Evolutionary conservation across 352 stramenopile species (phyloP).

Genomic region (Phytophthora sojae): DNA sequence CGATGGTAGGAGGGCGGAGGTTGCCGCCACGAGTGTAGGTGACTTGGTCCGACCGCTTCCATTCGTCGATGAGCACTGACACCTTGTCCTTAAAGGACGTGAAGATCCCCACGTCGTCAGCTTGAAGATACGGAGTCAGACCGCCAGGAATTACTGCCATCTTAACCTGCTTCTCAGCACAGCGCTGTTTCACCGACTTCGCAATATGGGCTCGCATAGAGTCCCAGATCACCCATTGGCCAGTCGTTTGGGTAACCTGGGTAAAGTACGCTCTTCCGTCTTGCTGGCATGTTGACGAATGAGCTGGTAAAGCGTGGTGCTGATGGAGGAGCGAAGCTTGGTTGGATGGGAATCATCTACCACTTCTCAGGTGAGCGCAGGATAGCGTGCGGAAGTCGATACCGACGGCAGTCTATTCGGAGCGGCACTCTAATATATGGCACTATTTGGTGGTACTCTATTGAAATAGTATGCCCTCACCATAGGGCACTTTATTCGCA

Average conservation of each 20-base stretch:
- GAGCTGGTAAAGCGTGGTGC: background rate
- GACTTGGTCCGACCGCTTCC: constrained; percentile 23
- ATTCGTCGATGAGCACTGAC: no score
- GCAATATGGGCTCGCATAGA: constrained; percentile 10
- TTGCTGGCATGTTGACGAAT: constrained; percentile 18
- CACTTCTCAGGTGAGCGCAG: background rate
- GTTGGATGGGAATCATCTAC: constrained; percentile 1
- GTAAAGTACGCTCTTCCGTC: constrained; percentile 23
- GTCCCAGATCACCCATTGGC: no score
- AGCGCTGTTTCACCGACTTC: background rate
- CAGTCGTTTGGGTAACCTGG: no score
- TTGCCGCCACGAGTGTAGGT: constrained; percentile 11
- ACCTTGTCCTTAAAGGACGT: no score
- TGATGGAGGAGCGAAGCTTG: background rate
- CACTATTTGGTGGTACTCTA: constrained; percentile 9
- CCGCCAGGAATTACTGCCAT: background rate
- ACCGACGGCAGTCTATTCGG: background rate
- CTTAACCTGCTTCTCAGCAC: background rate
- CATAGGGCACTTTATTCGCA: background rate
- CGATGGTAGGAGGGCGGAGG: background rate
- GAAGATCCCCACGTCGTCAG: no score
- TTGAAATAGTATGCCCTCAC: background rate
- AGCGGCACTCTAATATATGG: background rate
- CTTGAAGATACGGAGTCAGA: background rate
- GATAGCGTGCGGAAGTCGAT: background rate